Evolutionary conservation across 345 rosid genomes (phyloP), one percentile per base, ranked within the genome.

Genomic region (Citrus trifoliata): DNA sequence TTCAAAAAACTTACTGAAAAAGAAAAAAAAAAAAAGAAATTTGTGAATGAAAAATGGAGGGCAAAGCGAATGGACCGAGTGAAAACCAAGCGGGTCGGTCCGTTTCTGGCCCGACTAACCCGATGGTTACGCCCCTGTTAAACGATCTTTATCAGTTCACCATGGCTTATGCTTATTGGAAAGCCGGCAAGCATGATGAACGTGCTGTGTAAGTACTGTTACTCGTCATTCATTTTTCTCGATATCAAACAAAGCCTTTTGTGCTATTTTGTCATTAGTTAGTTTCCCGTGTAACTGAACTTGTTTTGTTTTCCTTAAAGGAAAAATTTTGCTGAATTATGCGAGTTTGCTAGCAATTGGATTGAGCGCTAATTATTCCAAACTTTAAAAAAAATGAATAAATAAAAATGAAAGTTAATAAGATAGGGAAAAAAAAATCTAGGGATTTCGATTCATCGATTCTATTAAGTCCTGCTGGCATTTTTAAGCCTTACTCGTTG

Each of bases 101-200:
- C 16, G 21, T 87, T 2, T 78, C 73, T 8, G 89, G 88, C 14
- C 98, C 99, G 42, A 91, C 98, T 6, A 96, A 96, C 83, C 97
- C 98, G 24, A 94, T 96, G 94, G 97, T 90, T 1, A 94, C 99
- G 10, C 98, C 99, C n/a, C 90, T 96, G 12, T 83, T 94, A 71
- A 96, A 94, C 64, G 99, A 96, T 90, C 98, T 91, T 63, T 96
- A 94, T 81, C 98, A 96, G 92, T 96, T 94, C 87, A 90, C 98
- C 76, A 94, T 96, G 98, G 93, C 98, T 58, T 96, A 93, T 68
- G 97, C 99, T 84, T 94, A 93, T 81, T 94, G 99, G 99, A 96
- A 93, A 86, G 99, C 98, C 75, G 87, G 89, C 71, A 96, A 96
- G 85, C 95, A 94, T 75, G 59, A 82, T 73, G 98, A 94, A 27